Base-by-base conservation (phyloP, 1,139 yeast species). In the Schwanniomyces etchellsii region DNA sequence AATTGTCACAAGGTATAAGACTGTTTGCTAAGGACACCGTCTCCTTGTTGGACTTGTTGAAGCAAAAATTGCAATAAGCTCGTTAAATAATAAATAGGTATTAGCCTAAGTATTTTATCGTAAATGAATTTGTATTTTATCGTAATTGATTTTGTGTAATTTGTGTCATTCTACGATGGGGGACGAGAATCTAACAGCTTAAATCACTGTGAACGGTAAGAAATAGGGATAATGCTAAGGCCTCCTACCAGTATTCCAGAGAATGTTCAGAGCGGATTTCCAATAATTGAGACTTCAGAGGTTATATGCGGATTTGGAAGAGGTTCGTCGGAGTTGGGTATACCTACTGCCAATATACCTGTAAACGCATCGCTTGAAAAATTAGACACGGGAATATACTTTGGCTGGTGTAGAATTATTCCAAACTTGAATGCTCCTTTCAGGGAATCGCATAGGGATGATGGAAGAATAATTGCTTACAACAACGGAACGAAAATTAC, bases 1-100 rank as follows among this genome's bases (percentile, higher is more conserved):
- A 91, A 75, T 81, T 93, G 58, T 66, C 96, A 47, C 95, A 91
- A 59, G 98, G 98, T 78, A 91, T 91, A 70, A 84, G 97, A 75
- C 77, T 80, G 64, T 91, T 91, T 67, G 86, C 96, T 52, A 91
- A 86, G 61, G 99, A 93, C 61, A 84, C 95, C 54, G 80, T 70
- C 51, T 82, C 95, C 41, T 79, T 91, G 60, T 74, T 83, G 65
- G 70, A 76, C 47, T 73, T 79, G 60, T 76, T 91, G 62, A 88
- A 83, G 69, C 64, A 73, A 56, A 85, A 76, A 69, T 72, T 86
- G 45, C 55, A 67, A 46, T 26, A 30, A 26, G 25, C 27, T 28
- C n/a, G n/a, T n/a, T 12, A 25, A n/a, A n/a, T n/a, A n/a, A 18
- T 18, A 18, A 18, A 18, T 18, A 18, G n/a, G 21, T 18, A 18